Evolutionary conservation across 2,329 filamentous ascomycete genomes (phyloP).

Genomic region (Fusarium odoratissimum): DNA sequence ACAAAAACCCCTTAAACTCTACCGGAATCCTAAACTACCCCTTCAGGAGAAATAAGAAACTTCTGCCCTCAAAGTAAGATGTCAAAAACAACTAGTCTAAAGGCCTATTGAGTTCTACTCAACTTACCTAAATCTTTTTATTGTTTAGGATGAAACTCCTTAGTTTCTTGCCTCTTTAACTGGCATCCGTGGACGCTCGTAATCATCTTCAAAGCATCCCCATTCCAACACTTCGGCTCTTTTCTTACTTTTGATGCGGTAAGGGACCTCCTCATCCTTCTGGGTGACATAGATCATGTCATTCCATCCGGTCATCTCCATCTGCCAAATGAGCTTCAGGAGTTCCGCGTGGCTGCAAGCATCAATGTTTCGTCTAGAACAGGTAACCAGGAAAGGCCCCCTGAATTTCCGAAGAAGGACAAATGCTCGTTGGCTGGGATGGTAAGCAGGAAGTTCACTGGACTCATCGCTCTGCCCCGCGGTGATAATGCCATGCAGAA

Average conservation of each 20-base stretch:
- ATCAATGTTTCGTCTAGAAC: slow-evolving; percentile 12
- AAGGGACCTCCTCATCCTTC: slow-evolving; percentile 23
- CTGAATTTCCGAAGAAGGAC: background rate
- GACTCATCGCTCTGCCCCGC: background rate
- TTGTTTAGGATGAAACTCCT: background rate
- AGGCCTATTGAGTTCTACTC: background rate
- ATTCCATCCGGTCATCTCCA: slow-evolving; percentile 37
- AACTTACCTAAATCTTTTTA: background rate
- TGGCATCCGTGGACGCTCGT: background rate
- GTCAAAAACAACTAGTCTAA: background rate
- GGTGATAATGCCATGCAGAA: slow-evolving; percentile 20
- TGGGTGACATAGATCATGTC: slow-evolving; percentile 45
- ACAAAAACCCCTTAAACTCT: background rate
- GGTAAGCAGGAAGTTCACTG: background rate
- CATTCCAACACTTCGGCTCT: background rate
- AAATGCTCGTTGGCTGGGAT: slow-evolving; percentile 21
- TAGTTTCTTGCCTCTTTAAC: background rate
- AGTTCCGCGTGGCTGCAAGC: slow-evolving; percentile 23
- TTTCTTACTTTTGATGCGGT: slow-evolving; percentile 1
- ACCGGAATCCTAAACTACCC: background rate
- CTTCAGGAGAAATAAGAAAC: background rate
- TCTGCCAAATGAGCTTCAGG: slow-evolving; percentile 17
- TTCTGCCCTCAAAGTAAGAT: background rate
- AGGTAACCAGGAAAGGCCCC: background rate
- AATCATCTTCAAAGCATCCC: background rate